phyloP scores from a whole-genome alignment of 345 rosid genomes.

The Bretschneidera sinensis region DNA sequence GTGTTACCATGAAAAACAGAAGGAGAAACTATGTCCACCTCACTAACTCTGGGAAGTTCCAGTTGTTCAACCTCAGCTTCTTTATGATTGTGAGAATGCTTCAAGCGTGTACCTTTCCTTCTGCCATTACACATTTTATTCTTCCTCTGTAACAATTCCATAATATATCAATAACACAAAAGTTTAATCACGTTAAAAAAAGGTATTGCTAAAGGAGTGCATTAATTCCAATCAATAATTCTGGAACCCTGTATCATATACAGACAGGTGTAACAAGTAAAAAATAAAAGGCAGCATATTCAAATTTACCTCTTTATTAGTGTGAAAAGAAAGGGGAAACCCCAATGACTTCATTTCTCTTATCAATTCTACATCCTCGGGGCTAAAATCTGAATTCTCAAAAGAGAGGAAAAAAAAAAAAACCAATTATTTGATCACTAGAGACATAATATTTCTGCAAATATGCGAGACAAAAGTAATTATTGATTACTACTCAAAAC shows the following conservation, averaged over 20 bases:
- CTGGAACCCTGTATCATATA: too few species aligned
- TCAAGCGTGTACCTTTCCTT: conserved; percentile 29
- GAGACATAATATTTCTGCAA: background rate
- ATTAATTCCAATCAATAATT: too few species aligned
- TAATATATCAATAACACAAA: background rate
- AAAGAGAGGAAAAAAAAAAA: background rate
- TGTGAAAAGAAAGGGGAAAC: conserved; percentile 71
- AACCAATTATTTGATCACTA: conserved; percentile 5
- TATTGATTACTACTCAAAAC: too few species aligned
- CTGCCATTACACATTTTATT: conserved; percentile 28
- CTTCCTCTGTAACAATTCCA: conserved; percentile 33
- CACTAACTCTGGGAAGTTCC: conserved; percentile 37
- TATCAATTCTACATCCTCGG: conserved; percentile 41
- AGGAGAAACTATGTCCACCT: conserved; percentile 43
- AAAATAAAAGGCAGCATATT: background rate
- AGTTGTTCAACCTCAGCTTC: conserved; percentile 22
- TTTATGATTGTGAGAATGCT: conserved; percentile 18
- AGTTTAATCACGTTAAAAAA: background rate
- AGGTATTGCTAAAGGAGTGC: too few species aligned
- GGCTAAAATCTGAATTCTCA: conserved; percentile 26
- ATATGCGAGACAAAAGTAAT: background rate
- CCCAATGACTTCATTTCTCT: conserved; percentile 64
- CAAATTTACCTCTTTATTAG: conserved; percentile 55
- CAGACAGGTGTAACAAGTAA: too few species aligned
- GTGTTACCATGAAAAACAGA: conserved; percentile 35